Evolutionary conservation across 768 basidiomycete genomes (phyloP).

Genomic region (Suillus subaureus): DNA sequence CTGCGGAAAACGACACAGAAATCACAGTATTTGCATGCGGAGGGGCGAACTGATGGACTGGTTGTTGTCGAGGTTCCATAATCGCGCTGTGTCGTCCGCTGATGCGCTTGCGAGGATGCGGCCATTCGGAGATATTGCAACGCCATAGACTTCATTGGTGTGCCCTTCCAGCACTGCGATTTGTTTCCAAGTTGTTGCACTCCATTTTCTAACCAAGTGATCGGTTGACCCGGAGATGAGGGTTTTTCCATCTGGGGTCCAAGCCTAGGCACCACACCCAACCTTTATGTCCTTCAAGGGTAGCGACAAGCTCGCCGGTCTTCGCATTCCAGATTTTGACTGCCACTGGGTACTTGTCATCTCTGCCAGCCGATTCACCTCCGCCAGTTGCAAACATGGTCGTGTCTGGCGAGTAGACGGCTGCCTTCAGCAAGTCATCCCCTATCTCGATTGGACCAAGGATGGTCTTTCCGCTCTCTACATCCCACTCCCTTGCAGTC

Average conservation of each 20-base stretch:
- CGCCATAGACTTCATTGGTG: not conserved
- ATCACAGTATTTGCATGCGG: rapidly evolving
- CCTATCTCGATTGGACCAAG: not conserved
- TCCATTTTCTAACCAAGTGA: not conserved
- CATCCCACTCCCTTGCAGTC: not conserved
- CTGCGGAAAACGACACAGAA: not conserved
- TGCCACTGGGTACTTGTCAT: no score
- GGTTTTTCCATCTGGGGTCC: not conserved
- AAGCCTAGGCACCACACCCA: not conserved
- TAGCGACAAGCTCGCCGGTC: not conserved
- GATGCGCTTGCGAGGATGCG: not conserved
- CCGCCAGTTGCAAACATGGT: not conserved
- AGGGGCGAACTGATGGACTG: not conserved
- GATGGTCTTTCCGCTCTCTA: not conserved
- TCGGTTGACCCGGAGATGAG: not conserved
- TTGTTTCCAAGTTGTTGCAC: not conserved
- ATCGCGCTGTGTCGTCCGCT: not conserved
- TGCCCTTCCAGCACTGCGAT: not conserved
- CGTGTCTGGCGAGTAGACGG: not conserved
- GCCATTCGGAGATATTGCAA: not conserved
- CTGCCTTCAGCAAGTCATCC: rapidly evolving
- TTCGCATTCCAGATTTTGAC: not conserved
- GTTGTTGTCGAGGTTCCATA: not conserved
- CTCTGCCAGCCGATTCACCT: not conserved
- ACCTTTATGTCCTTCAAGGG: not conserved